These are phyloP conservation scores for Penicillium ochrochloron DNA, from an alignment of 495 filamentous ascomycete species.

Conservation along the genomic window DNA sequence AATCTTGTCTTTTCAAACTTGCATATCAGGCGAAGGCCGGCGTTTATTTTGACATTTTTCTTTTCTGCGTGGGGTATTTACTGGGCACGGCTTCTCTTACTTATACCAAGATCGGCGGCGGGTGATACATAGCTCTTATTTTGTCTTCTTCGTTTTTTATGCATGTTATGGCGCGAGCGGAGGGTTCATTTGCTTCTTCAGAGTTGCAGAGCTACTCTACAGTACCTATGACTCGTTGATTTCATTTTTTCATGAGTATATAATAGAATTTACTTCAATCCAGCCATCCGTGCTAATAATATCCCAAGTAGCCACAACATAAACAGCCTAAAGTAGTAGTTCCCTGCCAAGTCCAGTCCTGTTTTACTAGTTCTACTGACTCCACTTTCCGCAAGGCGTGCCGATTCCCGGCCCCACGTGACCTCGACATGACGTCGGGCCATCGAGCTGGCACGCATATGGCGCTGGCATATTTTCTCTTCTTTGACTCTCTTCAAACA, in stretches of 20 bases:
- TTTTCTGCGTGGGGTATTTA: constrained; percentile 1
- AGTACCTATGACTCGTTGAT: constrained; percentile 6
- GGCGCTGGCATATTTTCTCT: constrained; percentile 4
- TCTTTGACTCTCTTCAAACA: neutral
- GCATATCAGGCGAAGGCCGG: constrained; percentile 41
- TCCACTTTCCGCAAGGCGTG: constrained; percentile 16
- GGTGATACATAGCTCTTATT: constrained; percentile 19
- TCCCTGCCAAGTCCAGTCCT: neutral
- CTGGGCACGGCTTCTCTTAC: constrained; percentile 13
- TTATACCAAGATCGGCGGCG: constrained; percentile 14
- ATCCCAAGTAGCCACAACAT: neutral
- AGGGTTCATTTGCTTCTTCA: constrained; percentile 16
- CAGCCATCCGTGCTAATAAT: neutral
- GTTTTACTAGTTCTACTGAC: neutral
- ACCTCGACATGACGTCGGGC: constrained; percentile 25
- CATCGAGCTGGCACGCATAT: neutral
- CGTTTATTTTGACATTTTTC: constrained; percentile 27
- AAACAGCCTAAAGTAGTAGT: too few species aligned
- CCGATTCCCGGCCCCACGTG: constrained; percentile 31
- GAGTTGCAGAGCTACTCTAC: constrained; percentile 15
- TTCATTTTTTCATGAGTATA: constrained; percentile 26
- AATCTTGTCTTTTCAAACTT: constrained; percentile 31
- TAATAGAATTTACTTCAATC: constrained; percentile 28
- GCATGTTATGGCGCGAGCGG: constrained; percentile 18
- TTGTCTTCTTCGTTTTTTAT: constrained; percentile 15